Conservation (phyloP, 805 yeast species). For the Ogataea naganishii region DNA sequence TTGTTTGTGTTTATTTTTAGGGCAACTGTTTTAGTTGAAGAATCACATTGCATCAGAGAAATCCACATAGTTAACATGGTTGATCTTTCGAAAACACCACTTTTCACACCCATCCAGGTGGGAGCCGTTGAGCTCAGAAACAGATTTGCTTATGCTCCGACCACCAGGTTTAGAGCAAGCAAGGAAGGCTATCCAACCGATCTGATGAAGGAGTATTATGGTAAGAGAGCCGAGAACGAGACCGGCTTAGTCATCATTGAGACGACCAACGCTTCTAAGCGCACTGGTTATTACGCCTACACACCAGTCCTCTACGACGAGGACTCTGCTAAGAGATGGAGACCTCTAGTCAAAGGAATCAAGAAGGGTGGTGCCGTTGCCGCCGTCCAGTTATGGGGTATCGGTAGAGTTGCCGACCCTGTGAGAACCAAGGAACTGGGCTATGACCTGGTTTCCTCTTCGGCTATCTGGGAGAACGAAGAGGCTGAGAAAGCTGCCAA, state of each 20-base stretch:
- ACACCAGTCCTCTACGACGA: constrained; percentile 45
- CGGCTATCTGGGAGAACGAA: constrained; percentile 28
- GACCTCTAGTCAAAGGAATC: constrained; percentile 35
- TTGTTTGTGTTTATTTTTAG: too few species aligned
- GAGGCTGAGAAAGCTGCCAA: constrained; percentile 25
- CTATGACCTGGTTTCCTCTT: constrained; percentile 29
- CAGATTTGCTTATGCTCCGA: constrained; percentile 8
- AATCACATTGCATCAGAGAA: too few species aligned
- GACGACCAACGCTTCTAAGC: constrained; percentile 33
- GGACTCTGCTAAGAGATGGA: constrained; percentile 41
- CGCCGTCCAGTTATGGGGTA: constrained; percentile 44
- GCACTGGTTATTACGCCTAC: constrained; percentile 14
- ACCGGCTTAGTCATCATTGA: constrained; percentile 41
- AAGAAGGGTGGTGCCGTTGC: constrained; percentile 41
- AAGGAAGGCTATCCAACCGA: constrained; percentile 28
- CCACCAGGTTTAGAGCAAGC: constrained; percentile 10
- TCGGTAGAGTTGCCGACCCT: constrained; percentile 35
- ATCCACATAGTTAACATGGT: not conserved
- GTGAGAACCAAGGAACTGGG: constrained; percentile 26
- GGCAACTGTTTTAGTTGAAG: too few species aligned
- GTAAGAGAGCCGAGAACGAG: constrained; percentile 35
- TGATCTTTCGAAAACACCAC: constrained; percentile 14
- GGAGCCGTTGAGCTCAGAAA: constrained; percentile 22
- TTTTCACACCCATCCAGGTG: constrained; percentile 28
- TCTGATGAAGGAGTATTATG: constrained; percentile 35